Evolutionary conservation across 305 asterid genomes (phyloP).

Genomic region (Fraxinus nigra): DNA sequence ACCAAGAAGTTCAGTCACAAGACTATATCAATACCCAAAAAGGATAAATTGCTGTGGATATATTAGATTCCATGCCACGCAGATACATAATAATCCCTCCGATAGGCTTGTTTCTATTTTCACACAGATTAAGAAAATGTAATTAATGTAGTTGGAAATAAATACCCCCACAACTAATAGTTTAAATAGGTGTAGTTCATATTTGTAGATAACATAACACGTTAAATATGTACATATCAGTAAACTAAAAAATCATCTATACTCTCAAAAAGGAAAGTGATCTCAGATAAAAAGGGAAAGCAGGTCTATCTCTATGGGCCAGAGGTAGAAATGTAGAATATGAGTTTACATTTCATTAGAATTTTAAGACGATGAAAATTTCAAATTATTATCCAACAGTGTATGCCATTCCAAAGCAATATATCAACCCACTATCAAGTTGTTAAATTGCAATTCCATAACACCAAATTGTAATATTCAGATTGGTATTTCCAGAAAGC

Average conservation of each 20-base stretch:
- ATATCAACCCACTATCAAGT: neutral
- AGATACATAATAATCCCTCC: neutral
- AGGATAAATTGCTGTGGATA: neutral
- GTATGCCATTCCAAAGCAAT: neutral
- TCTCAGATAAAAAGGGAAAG: no score
- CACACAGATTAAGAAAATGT: no score
- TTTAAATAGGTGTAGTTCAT: no score
- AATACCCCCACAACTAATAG: no score
- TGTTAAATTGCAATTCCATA: neutral
- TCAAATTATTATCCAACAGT: neutral
- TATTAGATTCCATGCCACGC: neutral
- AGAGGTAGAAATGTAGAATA: no score
- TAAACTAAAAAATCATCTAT: no score
- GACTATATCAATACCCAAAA: neutral
- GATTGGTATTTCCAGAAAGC: neutral
- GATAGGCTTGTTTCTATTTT: no score
- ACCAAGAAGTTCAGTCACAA: constrained; percentile 10
- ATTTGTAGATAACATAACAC: no score
- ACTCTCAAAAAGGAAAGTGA: no score
- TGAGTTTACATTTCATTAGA: neutral
- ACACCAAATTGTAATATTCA: neutral
- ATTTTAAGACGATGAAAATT: neutral
- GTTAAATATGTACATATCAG: no score
- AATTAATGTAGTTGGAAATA: no score
- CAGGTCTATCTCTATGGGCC: no score